Evolutionary conservation across 306 rosid species (phyloP), one percentile per base, ranked within the genome.

Genomic region (Dryas drummondii): DNA sequence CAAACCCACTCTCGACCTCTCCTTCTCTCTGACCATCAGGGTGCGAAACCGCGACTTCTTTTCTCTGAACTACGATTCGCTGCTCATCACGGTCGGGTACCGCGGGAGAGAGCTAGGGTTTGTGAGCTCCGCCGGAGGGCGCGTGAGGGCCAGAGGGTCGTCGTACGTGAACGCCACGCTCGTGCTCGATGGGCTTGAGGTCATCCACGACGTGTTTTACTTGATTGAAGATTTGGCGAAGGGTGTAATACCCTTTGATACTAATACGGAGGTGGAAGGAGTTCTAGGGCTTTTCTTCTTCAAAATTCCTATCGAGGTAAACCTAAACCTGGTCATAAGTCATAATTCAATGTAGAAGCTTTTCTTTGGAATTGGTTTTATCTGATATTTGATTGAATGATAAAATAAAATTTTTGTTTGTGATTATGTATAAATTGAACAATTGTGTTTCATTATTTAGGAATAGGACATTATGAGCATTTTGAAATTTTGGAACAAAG

Each of bases 161-260:
- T 89, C 97, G 10, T 90, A 86, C 69, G 86, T 90, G 7, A 82
- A 90, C 51, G 93, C 91, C 56, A 85, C 92, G 62, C 85, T 94
- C 16, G 83, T 79, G 57, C 75, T 90, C 13, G 74, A 91, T 67
- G 98, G 92, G 0, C 73, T 91, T 4, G 89, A 85, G 85, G 85
- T 91, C 11, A 77, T 91, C 17, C 87, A 87, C 40, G 98, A 91
- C 1, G 91, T 79, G 15, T 86, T 94, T 60, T 91, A 90, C 84
- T 81, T 94, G 91, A 64, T 91, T 7, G 86, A 84, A 53, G 98
- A 94, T 76, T 77, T 90, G 59, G 89, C 92, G 0, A 90, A 27
- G 69, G 97, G 97, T 9, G 86, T 88, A 0, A 86, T 94, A 26
- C 97, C 97, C 8, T 91, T 94, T n/a, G 97, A 91, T 19, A 77